Conservation (phyloP, 2,329 filamentous ascomycete genomes). For the Ilyonectria destructans region DNA sequence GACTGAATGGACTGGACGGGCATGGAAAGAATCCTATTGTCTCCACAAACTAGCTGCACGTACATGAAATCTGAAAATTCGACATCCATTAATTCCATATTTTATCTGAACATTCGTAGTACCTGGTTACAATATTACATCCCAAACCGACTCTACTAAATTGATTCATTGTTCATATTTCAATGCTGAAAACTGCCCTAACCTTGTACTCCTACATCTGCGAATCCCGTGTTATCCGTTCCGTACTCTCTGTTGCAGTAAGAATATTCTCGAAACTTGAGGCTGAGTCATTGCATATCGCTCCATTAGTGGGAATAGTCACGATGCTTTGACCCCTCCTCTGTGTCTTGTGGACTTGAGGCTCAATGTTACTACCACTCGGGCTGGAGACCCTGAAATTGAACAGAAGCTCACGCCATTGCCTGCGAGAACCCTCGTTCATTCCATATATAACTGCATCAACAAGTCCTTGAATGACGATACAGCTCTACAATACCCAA, state of each 20-base stretch:
- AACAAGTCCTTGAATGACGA: conserved; percentile 25
- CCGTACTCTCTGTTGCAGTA: background rate
- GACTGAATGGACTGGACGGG: too few species aligned
- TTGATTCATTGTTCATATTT: too few species aligned
- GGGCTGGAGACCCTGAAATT: background rate
- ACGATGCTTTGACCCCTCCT: background rate
- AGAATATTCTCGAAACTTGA: conserved; percentile 7
- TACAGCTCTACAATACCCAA: conserved; percentile 10
- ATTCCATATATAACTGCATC: conserved; percentile 27
- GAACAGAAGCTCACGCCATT: conserved; percentile 15
- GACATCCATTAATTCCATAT: too few species aligned
- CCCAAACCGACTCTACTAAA: too few species aligned
- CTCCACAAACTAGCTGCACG: too few species aligned
- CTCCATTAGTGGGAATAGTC: background rate
- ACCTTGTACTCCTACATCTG: background rate
- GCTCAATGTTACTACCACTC: background rate
- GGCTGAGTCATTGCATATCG: background rate
- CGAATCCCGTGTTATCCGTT: background rate
- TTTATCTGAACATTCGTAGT: too few species aligned
- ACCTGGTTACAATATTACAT: too few species aligned
- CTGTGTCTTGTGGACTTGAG: background rate
- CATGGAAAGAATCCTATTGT: too few species aligned
- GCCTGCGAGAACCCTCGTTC: conserved; percentile 18
- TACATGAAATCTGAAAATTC: too few species aligned
- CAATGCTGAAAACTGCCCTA: too few species aligned